Conservation (phyloP, 495 filamentous ascomycete genomes). For the Corynascus novoguineensis region DNA sequence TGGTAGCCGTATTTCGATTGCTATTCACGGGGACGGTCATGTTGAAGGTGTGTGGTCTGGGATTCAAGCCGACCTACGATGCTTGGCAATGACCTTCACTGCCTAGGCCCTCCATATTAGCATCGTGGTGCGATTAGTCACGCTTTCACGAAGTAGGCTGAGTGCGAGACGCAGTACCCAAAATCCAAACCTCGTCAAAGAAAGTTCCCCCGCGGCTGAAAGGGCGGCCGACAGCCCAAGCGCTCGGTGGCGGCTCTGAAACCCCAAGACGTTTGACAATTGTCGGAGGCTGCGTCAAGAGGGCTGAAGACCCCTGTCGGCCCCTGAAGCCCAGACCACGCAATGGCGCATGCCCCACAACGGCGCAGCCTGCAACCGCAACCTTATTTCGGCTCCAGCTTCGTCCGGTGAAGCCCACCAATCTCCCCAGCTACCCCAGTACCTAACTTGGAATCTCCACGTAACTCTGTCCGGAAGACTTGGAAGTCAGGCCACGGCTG, state of each 20-base stretch:
- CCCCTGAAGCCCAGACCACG: neutral
- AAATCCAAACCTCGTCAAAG: too few species aligned
- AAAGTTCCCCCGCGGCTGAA: too few species aligned
- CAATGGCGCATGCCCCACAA: neutral
- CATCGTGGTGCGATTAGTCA: too few species aligned
- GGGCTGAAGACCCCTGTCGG: conserved; percentile 13
- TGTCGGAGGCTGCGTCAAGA: conserved; percentile 24
- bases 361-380: conserved; percentile 13
- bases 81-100: too few species aligned
- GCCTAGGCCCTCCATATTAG: too few species aligned
- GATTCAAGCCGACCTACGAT: too few species aligned
- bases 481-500: neutral
- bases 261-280: conserved; percentile 26
- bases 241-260: conserved; percentile 24
- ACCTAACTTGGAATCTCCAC: neutral
- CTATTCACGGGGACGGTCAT: too few species aligned
- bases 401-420: conserved; percentile 16
- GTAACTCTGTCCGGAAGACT: neutral
- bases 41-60: too few species aligned
- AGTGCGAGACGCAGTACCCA: too few species aligned
- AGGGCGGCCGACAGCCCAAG: conserved; percentile 6
- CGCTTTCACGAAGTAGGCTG: too few species aligned
- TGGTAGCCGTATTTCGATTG: too few species aligned
- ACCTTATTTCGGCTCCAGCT: conserved; percentile 32
- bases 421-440: too few species aligned